Evolutionary conservation across 371 early-diverging fungal genomes (phyloP), one percentile per base, ranked within the genome.

Genomic region (Mortierella sp.): DNA sequence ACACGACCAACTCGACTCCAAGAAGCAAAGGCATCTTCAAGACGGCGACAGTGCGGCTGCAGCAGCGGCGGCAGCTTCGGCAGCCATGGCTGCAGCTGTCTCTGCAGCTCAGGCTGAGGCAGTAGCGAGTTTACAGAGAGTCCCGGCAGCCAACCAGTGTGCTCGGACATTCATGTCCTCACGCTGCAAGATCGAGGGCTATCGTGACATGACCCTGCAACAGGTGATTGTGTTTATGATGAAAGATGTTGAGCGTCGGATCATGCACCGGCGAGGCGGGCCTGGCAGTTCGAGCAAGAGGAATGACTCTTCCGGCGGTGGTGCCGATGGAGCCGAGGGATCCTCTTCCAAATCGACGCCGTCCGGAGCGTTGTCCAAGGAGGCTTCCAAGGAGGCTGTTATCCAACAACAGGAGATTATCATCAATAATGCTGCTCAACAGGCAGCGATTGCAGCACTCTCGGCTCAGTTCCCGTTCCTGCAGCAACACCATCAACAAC

Each of bases 91-190:
- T 10, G 86, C 79, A 4, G 86, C 86, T 3, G 82, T 86, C 34
- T 75, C 86, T 31, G 86, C 82, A 16, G 86, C 86, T 0, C 86
- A 81, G 26, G 79, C 81, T 11, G 82, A 86, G 26, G 81, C 81
- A 28, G 86, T 86, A 44, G 76, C 78, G 40, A 79, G 86, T 77
- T 53, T 86, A 50, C 86, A 86, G 46, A 69, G 79, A 21, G 57
- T 86, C 14, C 86, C 86, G 5, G 86, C 86, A 1, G 81, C 86
- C 19, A 86, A 86, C 57, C 86, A 86, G 67, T 79, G 81, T 54
- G 81, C 86, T 5, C 31, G 86, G 10, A 86, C 86, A 28, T 86
- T 86, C 69, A 86, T 86, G 86, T 86, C 86, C 16, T 77, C 86
- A 6, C 75, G 86, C 2, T 86, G 86, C 73, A 81, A 82, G 72